These are phyloP conservation scores for Cerrena zonata DNA, from an alignment of 1,284 basidiomycete species.

Conservation along the genomic window DNA sequence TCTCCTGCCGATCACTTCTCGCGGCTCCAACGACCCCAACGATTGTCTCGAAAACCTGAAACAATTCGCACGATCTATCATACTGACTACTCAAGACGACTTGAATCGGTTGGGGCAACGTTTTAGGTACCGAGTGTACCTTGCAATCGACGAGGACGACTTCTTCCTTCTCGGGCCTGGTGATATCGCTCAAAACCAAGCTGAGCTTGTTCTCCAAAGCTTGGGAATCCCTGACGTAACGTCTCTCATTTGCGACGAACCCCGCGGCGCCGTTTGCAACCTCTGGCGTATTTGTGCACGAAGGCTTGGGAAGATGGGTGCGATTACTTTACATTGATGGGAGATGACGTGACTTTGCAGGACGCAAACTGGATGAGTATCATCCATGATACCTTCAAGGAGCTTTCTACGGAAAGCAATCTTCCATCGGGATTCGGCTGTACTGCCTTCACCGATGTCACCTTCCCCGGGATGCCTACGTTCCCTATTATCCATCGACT, in stretches of 20 bases:
- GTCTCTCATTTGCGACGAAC: slow-evolving; percentile 34
- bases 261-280: slow-evolving; percentile 44
- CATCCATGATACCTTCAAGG: slow-evolving; percentile 34
- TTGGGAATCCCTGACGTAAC: slow-evolving; percentile 33
- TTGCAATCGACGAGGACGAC: slow-evolving; percentile 51
- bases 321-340: slow-evolving; percentile 51
- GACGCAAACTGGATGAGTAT: slow-evolving; percentile 50
- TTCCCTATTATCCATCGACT: slow-evolving; percentile 51
- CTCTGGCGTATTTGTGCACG: slow-evolving; percentile 49
- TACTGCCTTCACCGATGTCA: slow-evolving; percentile 49
- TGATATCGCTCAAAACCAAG: slow-evolving; percentile 26
- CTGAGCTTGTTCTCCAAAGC: slow-evolving; percentile 32
- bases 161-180: slow-evolving; percentile 28
- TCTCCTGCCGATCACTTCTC: too few relatives aligned
- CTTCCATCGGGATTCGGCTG: slow-evolving; percentile 49
- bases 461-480: slow-evolving; percentile 57
- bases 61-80: slow-evolving; percentile 39
- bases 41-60: slow-evolving; percentile 39
- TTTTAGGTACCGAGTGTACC: slow-evolving; percentile 41
- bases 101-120: slow-evolving; percentile 26
- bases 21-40: slow-evolving; percentile 30
- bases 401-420: slow-evolving; percentile 25
- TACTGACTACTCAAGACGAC: slow-evolving; percentile 42
- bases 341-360: slow-evolving; percentile 46
- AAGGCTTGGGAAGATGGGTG: slow-evolving; percentile 43